phyloP scores from a whole-genome alignment of 2,329 filamentous ascomycete species.

The Plenodomus lindquistii region DNA sequence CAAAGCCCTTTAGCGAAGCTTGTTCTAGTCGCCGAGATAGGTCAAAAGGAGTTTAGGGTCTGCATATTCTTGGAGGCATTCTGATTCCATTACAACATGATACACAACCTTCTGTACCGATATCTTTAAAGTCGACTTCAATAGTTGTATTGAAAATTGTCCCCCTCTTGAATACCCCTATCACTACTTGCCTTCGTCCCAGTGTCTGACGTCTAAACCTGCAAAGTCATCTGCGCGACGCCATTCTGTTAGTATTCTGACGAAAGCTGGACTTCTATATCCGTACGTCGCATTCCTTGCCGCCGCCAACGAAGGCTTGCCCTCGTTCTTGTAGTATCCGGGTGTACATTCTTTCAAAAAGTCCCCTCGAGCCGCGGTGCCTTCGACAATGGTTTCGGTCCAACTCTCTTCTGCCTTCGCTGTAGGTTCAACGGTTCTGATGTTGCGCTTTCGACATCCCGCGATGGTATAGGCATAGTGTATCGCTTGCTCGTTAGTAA shows the following conservation, averaged over 20 bases:
- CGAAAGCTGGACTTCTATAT: slow-evolving; percentile 36
- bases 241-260: slow-evolving; percentile 40
- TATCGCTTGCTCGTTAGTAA: slow-evolving; percentile 30
- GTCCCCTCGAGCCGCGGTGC: slow-evolving; percentile 47
- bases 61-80: too few species aligned
- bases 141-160: too few species aligned
- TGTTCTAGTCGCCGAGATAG: too few species aligned
- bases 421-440: slow-evolving; percentile 51
- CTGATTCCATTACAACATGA: too few species aligned
- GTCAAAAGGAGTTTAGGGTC: too few species aligned
- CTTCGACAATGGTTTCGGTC: slow-evolving; percentile 46
- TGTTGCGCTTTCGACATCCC: slow-evolving; percentile 35
- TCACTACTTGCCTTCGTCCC: too few species aligned
- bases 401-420: slow-evolving; percentile 54
- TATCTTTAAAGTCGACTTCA: too few species aligned
- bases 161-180: too few species aligned
- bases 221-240: slow-evolving; percentile 29
- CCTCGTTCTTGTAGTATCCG: slow-evolving; percentile 53
- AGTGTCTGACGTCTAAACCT: slow-evolving; percentile 17
- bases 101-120: too few species aligned
- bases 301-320: slow-evolving; percentile 12
- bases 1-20: not conserved
- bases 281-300: slow-evolving; percentile 36
- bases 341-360: slow-evolving; percentile 57
- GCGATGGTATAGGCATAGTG: slow-evolving; percentile 54